Evolutionary conservation across 2,329 filamentous ascomycete species (phyloP), one percentile per base, ranked within the genome.

Genomic region (Colletotrichum magnum): DNA sequence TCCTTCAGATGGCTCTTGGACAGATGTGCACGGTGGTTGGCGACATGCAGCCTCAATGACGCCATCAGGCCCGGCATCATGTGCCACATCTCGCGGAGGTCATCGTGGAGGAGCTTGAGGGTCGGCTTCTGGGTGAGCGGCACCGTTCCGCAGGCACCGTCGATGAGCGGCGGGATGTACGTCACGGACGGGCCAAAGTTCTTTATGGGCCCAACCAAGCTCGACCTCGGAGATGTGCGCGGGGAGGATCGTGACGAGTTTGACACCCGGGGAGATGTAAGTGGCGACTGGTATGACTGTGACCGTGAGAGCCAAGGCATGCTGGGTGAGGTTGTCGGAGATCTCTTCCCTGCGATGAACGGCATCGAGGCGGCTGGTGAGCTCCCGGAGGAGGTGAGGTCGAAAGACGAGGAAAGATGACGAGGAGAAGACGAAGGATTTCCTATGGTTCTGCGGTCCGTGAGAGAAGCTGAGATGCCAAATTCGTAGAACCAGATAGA

Each of bases 101-200:
- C 76, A n/a, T 72, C 69, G 6, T 73, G 69, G 39, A 78, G 53
- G 56, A 75, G 65, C 15, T 70, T 21, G 58, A 68, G 53, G 4
- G 73, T 58, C 1, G 74, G 72, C 41, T 74, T 72, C 67, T 75
- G 75, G 6, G 71, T 70, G 16, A 76, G 74, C 1, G 78, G 77
- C 9, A 74, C 72, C 1, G 79, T 81, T 13, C 79, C 78, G 60
- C 76, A 78, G 0, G 79, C 76, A 3, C 77, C 76, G 58, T 81
- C 79, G 65, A 78, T 77, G 6, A 81, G 74, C 0, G 79, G 75
- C 16, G 79, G 79, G 57, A 80, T 76, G 70, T 78, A 81, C 0
- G 76, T 78, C 21, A 80, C 68, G 4, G 74, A 73, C 3, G 73
- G 65, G 5, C 64, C 68, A 15, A 58, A 71, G 41, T 67, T 64